Percentiles rank a stretch among this genome's conserved stretches.
phyloP scores from a whole-genome alignment of 2,329 filamentous ascomycete species.

The Rhinocladiella mackenziei region DNA sequence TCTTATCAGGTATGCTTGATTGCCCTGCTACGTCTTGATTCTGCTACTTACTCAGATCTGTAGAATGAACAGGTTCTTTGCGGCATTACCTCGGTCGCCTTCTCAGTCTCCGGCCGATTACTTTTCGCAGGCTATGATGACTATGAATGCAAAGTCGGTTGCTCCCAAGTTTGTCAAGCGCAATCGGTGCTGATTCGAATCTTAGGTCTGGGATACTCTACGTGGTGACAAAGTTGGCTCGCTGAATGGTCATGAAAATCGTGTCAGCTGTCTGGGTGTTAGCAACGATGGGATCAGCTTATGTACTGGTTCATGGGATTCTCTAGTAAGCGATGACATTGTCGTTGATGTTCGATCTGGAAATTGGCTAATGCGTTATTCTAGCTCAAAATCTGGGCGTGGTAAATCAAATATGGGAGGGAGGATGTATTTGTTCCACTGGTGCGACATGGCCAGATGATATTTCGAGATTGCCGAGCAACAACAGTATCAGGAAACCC shows the following conservation, averaged over 20 bases:
- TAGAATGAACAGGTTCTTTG: constrained; percentile 96
- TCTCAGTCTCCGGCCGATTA: constrained; percentile 90
- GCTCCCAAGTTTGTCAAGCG: background rate
- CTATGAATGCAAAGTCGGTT: constrained; percentile 95
- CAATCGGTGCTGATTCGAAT: constrained; percentile 27
- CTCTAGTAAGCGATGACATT: constrained; percentile 67
- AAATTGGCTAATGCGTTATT: constrained; percentile 31
- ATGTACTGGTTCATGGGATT: constrained; percentile 99
- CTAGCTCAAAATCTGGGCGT: constrained; percentile 85
- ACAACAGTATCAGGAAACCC: too few species aligned
- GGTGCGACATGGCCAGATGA: background rate
- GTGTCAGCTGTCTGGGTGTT: constrained; percentile 95
- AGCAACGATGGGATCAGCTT: constrained; percentile 99
- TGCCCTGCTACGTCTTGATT: constrained; percentile 1
- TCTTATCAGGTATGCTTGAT: constrained; percentile 57
- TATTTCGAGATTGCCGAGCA: constrained; percentile 8
- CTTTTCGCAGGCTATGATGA: constrained; percentile 98
- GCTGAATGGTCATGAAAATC: constrained; percentile 94
- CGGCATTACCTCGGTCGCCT: constrained; percentile 96
- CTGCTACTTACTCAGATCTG: constrained; percentile 12
- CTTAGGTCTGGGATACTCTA: constrained; percentile 93
- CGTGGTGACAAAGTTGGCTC: constrained; percentile 96
- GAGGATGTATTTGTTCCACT: constrained; percentile 17
- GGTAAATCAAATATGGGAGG: constrained; percentile 45
- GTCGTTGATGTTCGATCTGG: background rate